phyloP scores from a whole-genome alignment of 768 basidiomycete genomes.

The Tulasnella sp. region DNA sequence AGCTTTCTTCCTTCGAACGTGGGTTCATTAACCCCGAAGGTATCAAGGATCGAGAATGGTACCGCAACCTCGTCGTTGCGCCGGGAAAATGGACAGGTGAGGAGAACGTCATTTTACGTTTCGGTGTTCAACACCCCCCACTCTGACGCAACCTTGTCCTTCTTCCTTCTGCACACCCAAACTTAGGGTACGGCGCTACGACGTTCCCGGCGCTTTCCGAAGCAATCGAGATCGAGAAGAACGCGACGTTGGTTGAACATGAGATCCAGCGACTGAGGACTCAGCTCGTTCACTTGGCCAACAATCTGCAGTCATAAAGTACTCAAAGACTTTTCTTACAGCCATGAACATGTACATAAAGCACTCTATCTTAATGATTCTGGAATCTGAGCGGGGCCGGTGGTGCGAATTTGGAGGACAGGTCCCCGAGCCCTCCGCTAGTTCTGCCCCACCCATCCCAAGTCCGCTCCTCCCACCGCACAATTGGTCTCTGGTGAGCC shows the following conservation, averaged over 20 bases:
- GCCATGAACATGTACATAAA: background rate
- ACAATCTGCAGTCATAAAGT: conserved; percentile 27
- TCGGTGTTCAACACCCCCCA: background rate
- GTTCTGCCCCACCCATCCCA: too few relatives aligned
- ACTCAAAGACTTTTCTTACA: background rate
- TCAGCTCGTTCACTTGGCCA: conserved; percentile 53
- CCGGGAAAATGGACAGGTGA: conserved; percentile 80
- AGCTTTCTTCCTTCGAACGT: conserved; percentile 65
- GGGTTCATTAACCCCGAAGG: conserved; percentile 73
- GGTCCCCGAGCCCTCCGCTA: too few relatives aligned
- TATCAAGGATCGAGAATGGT: conserved; percentile 58
- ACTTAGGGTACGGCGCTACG: conserved; percentile 50
- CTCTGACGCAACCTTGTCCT: background rate
- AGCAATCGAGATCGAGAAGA: conserved; percentile 64
- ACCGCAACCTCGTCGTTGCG: conserved; percentile 76
- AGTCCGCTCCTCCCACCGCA: too few relatives aligned
- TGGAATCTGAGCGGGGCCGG: background rate
- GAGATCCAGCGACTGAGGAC: conserved; percentile 56
- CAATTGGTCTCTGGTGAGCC: too few relatives aligned
- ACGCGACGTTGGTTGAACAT: conserved; percentile 53
- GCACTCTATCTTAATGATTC: background rate
- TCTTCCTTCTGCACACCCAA: background rate
- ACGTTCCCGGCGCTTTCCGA: conserved; percentile 79
- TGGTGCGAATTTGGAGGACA: background rate
- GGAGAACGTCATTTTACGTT: background rate